Base-by-base conservation (phyloP, 305 asterid species). In the Solanum hybrid region DNA sequence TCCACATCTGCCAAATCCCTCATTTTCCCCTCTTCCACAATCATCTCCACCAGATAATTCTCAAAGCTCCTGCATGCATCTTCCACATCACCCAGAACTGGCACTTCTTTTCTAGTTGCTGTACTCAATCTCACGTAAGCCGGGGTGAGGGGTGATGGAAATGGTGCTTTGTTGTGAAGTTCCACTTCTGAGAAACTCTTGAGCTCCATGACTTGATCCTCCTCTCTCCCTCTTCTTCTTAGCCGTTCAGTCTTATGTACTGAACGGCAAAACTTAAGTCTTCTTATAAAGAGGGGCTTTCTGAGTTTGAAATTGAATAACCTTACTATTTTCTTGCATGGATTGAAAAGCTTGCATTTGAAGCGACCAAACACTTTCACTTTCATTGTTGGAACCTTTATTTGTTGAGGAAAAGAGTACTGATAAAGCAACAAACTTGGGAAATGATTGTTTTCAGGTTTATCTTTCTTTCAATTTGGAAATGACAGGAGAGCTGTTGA, bases 21-120 rank as follows among this genome's bases (percentile, higher is more conserved):
- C 91, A 90, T 89, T 71, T 93, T 93, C 86, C 98, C 89, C 61
- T 74, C 77, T 10, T 86, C 85, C 36, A 71, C 80, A n/a, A 85
- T 40, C 61, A 88, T 51, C 6, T 84, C 89, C 76, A 29, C 83
- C 73, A 87, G 87, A 88, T 91, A 93, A 74, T 90, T 93, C 93
- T 94, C 94, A 74, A 94, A 94, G 89, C 96, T 95, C 88, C 95
- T 93, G 90, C 98, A 95, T 13, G 97, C 96, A 57, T 90, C 95
- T 40, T 92, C 93, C 35, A 91, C 95, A 0, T 90, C 93, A n/a
- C 91, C 90, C 5, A 89, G 91, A 78, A 14, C 91, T 8, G 82
- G 64, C 26, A 86, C 90, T 64, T 84, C 89, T 64, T 42, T 61
- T 4, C 3, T 79, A 35, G 35, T 71, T 11, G 90, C 91, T 77